phyloP scores from a whole-genome alignment of 352 stramenopile genomes.

The Globisporangium acanthophoron region DNA sequence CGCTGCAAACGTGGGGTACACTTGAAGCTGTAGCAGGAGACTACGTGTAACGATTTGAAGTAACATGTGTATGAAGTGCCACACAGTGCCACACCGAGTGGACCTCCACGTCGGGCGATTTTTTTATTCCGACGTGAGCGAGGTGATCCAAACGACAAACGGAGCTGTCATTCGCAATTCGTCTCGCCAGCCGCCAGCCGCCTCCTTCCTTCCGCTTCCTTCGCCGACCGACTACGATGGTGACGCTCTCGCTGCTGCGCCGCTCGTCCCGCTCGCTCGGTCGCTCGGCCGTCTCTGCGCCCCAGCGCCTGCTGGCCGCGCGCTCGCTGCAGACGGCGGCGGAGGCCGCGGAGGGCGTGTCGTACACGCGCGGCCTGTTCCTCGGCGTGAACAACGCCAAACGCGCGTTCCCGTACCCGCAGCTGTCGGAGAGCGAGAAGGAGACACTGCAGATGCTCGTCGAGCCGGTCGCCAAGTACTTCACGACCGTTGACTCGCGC shows the following conservation, averaged over 20 bases:
- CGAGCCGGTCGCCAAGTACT: slow-evolving; percentile 78
- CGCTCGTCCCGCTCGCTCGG: slow-evolving; percentile 12
- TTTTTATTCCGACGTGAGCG: no score
- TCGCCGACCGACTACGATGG: slow-evolving; percentile 16
- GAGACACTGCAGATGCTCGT: slow-evolving; percentile 86
- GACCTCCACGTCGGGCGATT: no score
- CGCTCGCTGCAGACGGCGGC: slow-evolving; percentile 63
- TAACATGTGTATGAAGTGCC: no score
- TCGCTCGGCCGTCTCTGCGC: slow-evolving; percentile 10
- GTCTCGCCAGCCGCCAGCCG: no score
- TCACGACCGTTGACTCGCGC: slow-evolving; percentile 56
- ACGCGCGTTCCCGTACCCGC: slow-evolving; percentile 77
- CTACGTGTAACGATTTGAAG: no score
- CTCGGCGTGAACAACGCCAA: slow-evolving; percentile 76
- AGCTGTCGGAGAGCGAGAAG: slow-evolving; percentile 57
- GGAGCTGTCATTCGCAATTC: no score
- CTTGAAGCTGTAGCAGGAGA: no score
- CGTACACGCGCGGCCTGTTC: slow-evolving; percentile 80
- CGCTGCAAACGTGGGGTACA: no score
- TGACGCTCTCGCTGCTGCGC: slow-evolving; percentile 45
- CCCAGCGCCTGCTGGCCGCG: slow-evolving; percentile 10
- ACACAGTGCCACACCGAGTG: no score
- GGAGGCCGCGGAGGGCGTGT: slow-evolving; percentile 57
- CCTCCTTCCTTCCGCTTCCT: not conserved
- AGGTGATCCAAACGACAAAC: no score